Conservation (phyloP, 2,329 filamentous ascomycete genomes). For the Aspergillus ochraceoroseus region DNA sequence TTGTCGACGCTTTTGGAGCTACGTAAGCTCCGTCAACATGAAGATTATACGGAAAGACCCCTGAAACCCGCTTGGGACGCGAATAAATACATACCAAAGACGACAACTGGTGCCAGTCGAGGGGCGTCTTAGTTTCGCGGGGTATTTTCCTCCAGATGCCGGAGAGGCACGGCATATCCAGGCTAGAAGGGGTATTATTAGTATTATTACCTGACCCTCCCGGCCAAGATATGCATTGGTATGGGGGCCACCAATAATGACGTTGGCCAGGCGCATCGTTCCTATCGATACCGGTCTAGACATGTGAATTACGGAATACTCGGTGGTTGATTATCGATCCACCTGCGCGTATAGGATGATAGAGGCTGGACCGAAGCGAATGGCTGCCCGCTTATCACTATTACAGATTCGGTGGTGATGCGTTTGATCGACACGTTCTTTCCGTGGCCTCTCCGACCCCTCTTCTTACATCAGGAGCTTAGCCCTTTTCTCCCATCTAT, state of each 20-base stretch:
- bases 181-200: too few species aligned
- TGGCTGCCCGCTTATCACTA: not conserved
- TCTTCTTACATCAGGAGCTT: slow-evolving; percentile 19
- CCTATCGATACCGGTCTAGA: slow-evolving; percentile 21
- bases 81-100: too few species aligned
- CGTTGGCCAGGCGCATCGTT: slow-evolving; percentile 25
- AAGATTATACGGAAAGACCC: too few species aligned
- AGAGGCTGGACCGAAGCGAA: not conserved
- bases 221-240: slow-evolving; percentile 28
- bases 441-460: slow-evolving; percentile 25
- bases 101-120: too few species aligned
- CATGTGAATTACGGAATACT: slow-evolving; percentile 25
- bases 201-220: too few species aligned
- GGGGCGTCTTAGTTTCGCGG: too few species aligned
- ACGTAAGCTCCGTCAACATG: too few species aligned
- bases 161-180: too few species aligned
- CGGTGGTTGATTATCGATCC: slow-evolving; percentile 11
- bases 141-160: too few species aligned
- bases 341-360: slow-evolving; percentile 7
- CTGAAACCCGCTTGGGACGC: too few species aligned
- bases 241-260: slow-evolving; percentile 28
- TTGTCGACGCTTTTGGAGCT: too few species aligned
- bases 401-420: slow-evolving; percentile 18
- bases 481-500: slow-evolving; percentile 22
- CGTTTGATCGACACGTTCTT: slow-evolving; percentile 27